Base-by-base conservation (phyloP, 306 rosid species). In the Corylus americana region DNA sequence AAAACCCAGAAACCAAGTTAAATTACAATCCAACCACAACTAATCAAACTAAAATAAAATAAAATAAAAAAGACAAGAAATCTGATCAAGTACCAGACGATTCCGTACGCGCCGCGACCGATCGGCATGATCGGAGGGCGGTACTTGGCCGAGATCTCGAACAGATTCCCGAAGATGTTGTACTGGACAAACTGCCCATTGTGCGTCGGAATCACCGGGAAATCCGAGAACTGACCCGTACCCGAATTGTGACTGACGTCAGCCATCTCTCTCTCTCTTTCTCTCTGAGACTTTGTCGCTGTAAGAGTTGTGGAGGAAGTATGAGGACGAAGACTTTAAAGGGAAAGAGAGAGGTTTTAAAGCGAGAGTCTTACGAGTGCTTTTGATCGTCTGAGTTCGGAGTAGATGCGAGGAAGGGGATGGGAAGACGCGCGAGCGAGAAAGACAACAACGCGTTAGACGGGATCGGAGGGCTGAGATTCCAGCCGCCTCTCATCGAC, bases 21-120 rank as follows among this genome's bases (percentile, higher is more conserved):
- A 11, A 8, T 3, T 45, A 8, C 7, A 17, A 74, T 77, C 77
- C 16, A 74, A 47, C 79, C 84, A 74, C 22, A 39, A n/a, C 51
- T 55, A 68, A 86, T 55, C 57, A 75, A 68, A 8, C 22, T 1
- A 6, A 13, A 73, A 44, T 16, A 55, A 53, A 10, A 39, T 0
- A 11, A 70, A 2, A 25, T 16, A 35, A 71, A 47, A 53, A 25
- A 72, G 1, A 42, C 44, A 39, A 50, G 12, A 55, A 47, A 55
- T 7, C 29, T 6, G 55, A 64, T 25, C 45, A 13, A 58, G 69
- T 88, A 95, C 99, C 99, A 95, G 73, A 95, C 94, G 85, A 95
- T 90, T 75, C 99, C 99, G 72, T 95, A 95, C 0, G 99, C 98
- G 16, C 99, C 99, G 16, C 99, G 98, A 42, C 99, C 99, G 11